Conservation (phyloP, 257 asterid genomes). For the Buddleja alternifolia region DNA sequence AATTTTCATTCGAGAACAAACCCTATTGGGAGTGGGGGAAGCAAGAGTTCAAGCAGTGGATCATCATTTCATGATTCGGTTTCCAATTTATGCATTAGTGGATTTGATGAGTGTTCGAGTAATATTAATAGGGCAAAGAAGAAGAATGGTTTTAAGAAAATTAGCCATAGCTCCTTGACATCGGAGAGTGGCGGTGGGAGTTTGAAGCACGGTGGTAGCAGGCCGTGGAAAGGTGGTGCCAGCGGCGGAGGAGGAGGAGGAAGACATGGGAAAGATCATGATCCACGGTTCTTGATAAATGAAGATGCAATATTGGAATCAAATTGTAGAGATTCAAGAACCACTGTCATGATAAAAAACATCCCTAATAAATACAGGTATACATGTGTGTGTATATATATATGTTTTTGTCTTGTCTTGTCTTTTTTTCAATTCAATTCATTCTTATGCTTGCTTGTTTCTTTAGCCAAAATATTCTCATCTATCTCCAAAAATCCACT, state of each 20-base stretch:
- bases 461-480: constrained; percentile 41
- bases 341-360: constrained; percentile 96
- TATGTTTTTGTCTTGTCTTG: neutral
- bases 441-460: constrained; percentile 36
- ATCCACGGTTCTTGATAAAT: constrained; percentile 77
- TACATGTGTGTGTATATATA: no score
- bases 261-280: constrained; percentile 51
- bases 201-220: constrained; percentile 31
- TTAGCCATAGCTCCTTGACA: neutral
- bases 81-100: constrained; percentile 32
- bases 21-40: constrained; percentile 42
- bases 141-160: constrained; percentile 36
- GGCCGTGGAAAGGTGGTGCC: constrained; percentile 48
- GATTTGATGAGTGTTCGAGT: constrained; percentile 25
- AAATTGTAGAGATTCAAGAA: constrained; percentile 67
- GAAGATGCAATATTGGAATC: constrained; percentile 67
- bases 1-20: constrained; percentile 29
- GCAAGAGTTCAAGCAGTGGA: constrained; percentile 49
- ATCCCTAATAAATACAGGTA: constrained; percentile 99
- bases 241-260: constrained; percentile 26
- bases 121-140: constrained; percentile 10
- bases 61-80: constrained; percentile 51
- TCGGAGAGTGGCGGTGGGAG: constrained; percentile 8
- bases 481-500: constrained; percentile 14
- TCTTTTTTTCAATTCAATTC: neutral